A percentile compares a stretch with the other conserved stretches of the same genome.
These are phyloP conservation scores for Pseudozyma tsukubaensis DNA, from an alignment of 1,284 basidiomycete species.

Conservation along the genomic window DNA sequence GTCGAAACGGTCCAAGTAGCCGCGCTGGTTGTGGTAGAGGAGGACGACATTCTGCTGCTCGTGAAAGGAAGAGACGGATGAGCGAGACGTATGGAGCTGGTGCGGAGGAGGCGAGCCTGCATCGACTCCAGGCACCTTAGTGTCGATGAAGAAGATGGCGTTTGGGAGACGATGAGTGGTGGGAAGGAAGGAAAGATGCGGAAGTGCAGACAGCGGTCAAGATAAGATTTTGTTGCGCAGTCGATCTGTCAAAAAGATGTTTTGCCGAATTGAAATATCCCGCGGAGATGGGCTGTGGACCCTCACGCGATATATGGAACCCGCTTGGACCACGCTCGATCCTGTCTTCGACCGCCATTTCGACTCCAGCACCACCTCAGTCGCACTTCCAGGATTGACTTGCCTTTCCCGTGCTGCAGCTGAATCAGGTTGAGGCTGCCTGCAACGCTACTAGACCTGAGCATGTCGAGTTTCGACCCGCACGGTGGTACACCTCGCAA, in stretches of 20 bases:
- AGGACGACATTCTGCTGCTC: conserved; percentile 42
- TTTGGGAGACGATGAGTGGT: conserved; percentile 3
- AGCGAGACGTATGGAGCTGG: conserved; percentile 11
- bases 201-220: neutral
- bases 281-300: too few relatives aligned
- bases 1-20: conserved; percentile 31
- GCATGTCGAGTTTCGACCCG: conserved; percentile 13
- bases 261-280: too few relatives aligned
- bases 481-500: conserved; percentile 4
- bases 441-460: too few relatives aligned
- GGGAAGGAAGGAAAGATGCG: neutral
- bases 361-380: too few relatives aligned
- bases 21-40: conserved; percentile 4
- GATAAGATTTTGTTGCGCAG: conserved; percentile 5
- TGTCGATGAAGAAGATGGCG: neutral
- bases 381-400: too few relatives aligned
- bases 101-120: conserved; percentile 13
- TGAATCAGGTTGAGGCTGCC: too few relatives aligned
- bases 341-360: too few relatives aligned
- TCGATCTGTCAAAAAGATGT: conserved; percentile 6
- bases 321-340: too few relatives aligned
- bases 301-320: too few relatives aligned
- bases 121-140: conserved; percentile 17
- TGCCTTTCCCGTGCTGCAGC: too few relatives aligned
- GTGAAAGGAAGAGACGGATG: neutral